Conservation (phyloP, 192 early-diverging fungal genomes). For the Lobosporangium transversale region DNA sequence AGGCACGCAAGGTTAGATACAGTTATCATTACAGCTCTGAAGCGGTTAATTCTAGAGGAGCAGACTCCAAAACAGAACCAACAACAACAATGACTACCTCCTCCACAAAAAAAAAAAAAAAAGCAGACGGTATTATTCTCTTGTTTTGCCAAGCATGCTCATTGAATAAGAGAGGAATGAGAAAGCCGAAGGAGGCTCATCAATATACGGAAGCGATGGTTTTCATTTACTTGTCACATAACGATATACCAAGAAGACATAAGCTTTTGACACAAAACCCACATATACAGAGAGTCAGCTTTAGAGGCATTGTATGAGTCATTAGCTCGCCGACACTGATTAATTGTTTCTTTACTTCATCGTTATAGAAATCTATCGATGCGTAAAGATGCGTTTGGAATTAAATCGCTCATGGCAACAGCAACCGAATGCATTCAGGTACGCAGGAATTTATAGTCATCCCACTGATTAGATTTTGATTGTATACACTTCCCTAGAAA, state of each 20-base stretch:
- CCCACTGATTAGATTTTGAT: not conserved
- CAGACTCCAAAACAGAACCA: not conserved
- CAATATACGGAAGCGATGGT: not conserved
- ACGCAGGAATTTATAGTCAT: not conserved
- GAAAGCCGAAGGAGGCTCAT: too few relatives aligned
- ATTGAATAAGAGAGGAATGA: too few relatives aligned
- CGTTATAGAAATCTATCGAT: constrained; percentile 86
- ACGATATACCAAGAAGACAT: not conserved
- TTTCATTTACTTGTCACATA: constrained; percentile 1
- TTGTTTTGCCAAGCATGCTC: too few relatives aligned
- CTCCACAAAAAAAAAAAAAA: not conserved
- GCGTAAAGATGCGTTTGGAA: constrained; percentile 89
- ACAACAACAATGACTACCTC: not conserved
- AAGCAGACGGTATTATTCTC: not conserved
- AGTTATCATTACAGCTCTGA: not conserved
- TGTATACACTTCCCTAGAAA: not conserved
- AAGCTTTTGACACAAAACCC: not conserved
- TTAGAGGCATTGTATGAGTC: not conserved
- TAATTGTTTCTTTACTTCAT: not conserved
- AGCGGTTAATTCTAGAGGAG: not conserved
- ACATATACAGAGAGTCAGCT: not conserved
- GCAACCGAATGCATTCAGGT: constrained; percentile 70
- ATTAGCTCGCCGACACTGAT: not conserved
- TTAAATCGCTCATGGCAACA: constrained; percentile 76
- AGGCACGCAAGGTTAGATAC: constrained; percentile 72